A percentile compares a stretch with the other conserved stretches of the same genome.
Evolutionary conservation across 208 protist species (phyloP).

Genomic region (Tritrichomonas foetus): DNA sequence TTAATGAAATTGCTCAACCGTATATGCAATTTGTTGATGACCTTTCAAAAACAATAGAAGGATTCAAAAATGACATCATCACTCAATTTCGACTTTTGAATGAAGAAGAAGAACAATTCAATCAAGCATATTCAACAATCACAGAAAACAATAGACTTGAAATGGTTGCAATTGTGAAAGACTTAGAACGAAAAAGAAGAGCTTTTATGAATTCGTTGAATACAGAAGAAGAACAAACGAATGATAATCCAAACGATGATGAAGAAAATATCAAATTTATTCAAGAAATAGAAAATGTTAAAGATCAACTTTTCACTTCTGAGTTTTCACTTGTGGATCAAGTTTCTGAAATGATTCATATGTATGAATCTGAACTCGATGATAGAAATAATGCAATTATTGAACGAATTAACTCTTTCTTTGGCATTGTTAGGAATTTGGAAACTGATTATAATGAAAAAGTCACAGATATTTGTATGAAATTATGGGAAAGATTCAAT

Average conservation of each 20-base stretch:
- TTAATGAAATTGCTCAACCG: constrained; percentile 12
- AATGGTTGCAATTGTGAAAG: constrained; percentile 20
- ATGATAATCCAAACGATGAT: not conserved
- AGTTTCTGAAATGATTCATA: constrained; percentile 20
- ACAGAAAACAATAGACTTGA: not conserved
- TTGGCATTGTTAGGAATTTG: not conserved
- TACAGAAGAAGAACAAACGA: not conserved
- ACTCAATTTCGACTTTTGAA: not conserved
- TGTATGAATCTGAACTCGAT: constrained; percentile 35
- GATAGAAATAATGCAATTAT: constrained; percentile 17
- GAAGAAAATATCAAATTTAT: not conserved
- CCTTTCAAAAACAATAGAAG: not conserved
- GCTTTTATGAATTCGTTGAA: not conserved
- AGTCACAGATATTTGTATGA: not conserved
- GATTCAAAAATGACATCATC: not conserved
- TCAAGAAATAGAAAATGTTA: not conserved
- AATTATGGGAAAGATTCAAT: constrained; percentile 32
- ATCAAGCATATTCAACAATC: not conserved
- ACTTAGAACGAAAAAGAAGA: not conserved
- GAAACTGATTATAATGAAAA: constrained; percentile 30
- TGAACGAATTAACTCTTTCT: not conserved
- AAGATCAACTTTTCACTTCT: not conserved
- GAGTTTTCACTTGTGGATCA: constrained; percentile 17
- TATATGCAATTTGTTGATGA: not conserved
- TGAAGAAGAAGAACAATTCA: not conserved